phyloP scores from a whole-genome alignment of 108 stramenopile genomes.

The Schizochytrium sp. region DNA sequence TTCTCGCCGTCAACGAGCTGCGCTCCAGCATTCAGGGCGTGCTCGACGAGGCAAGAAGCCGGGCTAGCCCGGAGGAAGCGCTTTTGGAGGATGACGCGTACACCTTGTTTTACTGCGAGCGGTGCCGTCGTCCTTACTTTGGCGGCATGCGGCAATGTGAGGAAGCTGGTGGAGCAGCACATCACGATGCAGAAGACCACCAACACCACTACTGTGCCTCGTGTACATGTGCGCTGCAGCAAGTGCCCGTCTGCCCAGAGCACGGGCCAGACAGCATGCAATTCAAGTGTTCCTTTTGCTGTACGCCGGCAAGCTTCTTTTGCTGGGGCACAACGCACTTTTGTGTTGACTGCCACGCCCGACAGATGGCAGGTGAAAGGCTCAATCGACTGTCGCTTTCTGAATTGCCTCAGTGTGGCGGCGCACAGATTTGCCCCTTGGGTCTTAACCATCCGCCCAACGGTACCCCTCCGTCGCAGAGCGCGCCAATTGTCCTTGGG shows the following conservation, averaged over 20 bases:
- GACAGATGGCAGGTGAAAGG: background rate
- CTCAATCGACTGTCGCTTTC: background rate
- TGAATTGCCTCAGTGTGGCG: background rate
- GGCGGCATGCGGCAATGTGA: background rate
- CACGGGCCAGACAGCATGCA: background rate
- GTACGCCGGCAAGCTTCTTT: background rate
- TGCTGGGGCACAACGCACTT: slow-evolving; percentile 3
- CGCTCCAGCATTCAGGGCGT: background rate
- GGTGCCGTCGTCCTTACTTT: background rate
- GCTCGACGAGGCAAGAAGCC: no score
- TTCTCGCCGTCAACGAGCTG: background rate
- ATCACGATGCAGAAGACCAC: background rate
- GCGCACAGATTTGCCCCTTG: background rate
- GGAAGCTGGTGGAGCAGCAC: background rate
- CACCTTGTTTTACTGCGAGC: background rate
- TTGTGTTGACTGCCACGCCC: background rate
- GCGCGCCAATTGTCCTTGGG: background rate
- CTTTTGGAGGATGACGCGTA: background rate
- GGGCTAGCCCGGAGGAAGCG: background rate
- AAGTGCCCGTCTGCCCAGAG: background rate
- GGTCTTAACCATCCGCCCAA: background rate
- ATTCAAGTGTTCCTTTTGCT: background rate
- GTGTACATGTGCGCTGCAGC: background rate
- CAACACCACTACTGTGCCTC: background rate
- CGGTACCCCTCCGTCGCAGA: background rate